Base-by-base conservation (phyloP, 371 early-diverging fungal species). In the Dichotomocladium elegans region DNA sequence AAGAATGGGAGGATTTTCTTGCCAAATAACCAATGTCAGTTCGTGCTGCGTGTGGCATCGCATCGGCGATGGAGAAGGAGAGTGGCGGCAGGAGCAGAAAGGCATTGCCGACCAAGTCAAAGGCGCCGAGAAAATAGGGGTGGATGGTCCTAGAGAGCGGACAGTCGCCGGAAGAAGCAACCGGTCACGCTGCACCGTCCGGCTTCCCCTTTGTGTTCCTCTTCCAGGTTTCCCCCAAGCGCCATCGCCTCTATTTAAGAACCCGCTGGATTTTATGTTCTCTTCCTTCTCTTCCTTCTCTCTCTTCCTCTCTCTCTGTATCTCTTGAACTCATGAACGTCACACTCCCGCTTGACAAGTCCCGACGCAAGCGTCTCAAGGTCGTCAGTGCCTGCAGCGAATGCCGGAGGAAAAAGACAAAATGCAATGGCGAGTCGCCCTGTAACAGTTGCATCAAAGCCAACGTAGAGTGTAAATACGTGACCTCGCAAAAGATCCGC, bases 341-440 rank as follows among this genome's bases (percentile, higher is more conserved):
- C 57, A 61, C 54, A 14, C 59, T 41, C 11, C 61, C 59, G 14
- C 41, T 61, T 11, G 70, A 70, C 37, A 65, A 60, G 49, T 61
- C 74, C 12, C 61, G 70, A 53, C 65, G 74, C 24, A 74, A 74
- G 47, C 57, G 74, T 26, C 62, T 74, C 43, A 70, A 70, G 48
- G 67, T 66, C 1, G 53, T 62, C 21, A 66, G 64, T 42, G 71
- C 71, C 19, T 81, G 82, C 47, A 58, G 74, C 19, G 80, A 79
- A 57, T 83, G 83, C 49, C 66, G 83, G 47, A 67, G 81, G 14
- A 79, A 80, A 63, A 83, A 83, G 53, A 80, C 79, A 43, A 81
- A 81, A 60, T 83, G 83, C 44, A 64, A 66, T 48, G 64, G 71
- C n/a, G 67, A 70, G 31, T 57, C 51, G 17, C 66, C 64, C 9